Percentiles rank a stretch among this genome's conserved stretches.
phyloP scores from a whole-genome alignment of 345 rosid genomes.

The Gossypium anomalum region DNA sequence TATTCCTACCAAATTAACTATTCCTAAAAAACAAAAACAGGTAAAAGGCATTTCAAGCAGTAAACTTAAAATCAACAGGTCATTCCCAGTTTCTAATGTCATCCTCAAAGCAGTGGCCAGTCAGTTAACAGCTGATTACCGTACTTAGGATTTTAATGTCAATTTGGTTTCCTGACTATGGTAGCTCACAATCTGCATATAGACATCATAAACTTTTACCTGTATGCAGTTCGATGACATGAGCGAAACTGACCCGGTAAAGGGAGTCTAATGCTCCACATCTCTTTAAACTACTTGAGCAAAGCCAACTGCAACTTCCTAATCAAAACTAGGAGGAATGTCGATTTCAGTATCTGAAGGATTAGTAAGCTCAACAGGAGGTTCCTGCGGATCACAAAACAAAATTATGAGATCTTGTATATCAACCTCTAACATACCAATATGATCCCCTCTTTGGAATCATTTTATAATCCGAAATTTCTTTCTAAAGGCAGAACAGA shows the following conservation, averaged over 20 bases:
- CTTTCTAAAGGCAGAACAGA: background rate
- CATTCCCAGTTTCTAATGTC: constrained; percentile 22
- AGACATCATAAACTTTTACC: constrained; percentile 14
- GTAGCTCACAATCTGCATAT: constrained; percentile 23
- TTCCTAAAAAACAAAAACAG: background rate
- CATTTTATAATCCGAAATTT: background rate
- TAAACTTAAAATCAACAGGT: constrained; percentile 15
- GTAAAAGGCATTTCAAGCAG: constrained; percentile 1
- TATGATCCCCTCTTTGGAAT: background rate
- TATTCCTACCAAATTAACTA: too few relatives aligned
- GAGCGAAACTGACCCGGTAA: background rate
- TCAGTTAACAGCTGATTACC: constrained; percentile 11
- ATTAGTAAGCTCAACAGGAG: constrained; percentile 51
- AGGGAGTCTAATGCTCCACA: constrained; percentile 2
- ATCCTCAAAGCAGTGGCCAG: constrained; percentile 21
- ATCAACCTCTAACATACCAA: background rate
- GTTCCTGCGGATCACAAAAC: constrained; percentile 46
- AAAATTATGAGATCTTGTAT: constrained; percentile 20
- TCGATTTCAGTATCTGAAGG: constrained; percentile 63
- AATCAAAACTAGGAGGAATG: constrained; percentile 48
- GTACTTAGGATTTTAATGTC: constrained; percentile 17
- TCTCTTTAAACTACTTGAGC: constrained; percentile 4
- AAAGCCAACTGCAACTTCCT: constrained; percentile 29
- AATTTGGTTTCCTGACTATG: constrained; percentile 20
- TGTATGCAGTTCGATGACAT: constrained; percentile 12